phyloP scores from a whole-genome alignment of 192 early-diverging fungal genomes.

The Geranomyces michiganensis region DNA sequence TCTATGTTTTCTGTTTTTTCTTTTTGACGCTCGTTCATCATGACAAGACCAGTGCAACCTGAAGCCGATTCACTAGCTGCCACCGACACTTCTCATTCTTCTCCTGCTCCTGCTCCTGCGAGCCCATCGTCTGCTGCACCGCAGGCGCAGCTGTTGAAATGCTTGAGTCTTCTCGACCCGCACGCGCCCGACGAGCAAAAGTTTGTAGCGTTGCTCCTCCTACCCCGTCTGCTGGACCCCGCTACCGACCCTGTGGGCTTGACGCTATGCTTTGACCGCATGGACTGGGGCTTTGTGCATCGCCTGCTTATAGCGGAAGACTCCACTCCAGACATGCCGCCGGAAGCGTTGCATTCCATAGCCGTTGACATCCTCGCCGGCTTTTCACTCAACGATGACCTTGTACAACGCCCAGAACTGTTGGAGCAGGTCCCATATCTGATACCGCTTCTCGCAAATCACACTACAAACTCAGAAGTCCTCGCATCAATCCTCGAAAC shows the following conservation, averaged over 20 bases:
- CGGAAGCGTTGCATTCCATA: constrained; percentile 17
- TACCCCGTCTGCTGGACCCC: constrained; percentile 49
- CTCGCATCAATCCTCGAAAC: no score
- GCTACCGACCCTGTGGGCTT: constrained; percentile 33
- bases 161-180: constrained; percentile 44
- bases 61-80: neutral
- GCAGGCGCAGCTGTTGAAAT: constrained; percentile 26
- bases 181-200: constrained; percentile 51
- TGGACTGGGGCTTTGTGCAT: constrained; percentile 58
- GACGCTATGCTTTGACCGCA: constrained; percentile 43
- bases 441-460: constrained; percentile 2
- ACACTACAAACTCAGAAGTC: no score
- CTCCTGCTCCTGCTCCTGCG: no score
- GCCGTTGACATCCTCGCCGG: constrained; percentile 15
- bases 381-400: constrained; percentile 3
- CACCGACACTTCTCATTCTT: neutral
- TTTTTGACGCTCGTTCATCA: no score
- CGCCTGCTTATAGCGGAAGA: constrained; percentile 44
- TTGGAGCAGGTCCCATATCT: neutral
- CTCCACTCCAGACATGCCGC: constrained; percentile 10
- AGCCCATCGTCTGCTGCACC: no score
- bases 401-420: constrained; percentile 2
- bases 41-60: no score
- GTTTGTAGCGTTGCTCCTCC: constrained; percentile 53
- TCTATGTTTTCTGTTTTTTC: no score